These are phyloP conservation scores for Terana coerulea DNA, from an alignment of 768 basidiomycete species.

Conservation along the genomic window DNA sequence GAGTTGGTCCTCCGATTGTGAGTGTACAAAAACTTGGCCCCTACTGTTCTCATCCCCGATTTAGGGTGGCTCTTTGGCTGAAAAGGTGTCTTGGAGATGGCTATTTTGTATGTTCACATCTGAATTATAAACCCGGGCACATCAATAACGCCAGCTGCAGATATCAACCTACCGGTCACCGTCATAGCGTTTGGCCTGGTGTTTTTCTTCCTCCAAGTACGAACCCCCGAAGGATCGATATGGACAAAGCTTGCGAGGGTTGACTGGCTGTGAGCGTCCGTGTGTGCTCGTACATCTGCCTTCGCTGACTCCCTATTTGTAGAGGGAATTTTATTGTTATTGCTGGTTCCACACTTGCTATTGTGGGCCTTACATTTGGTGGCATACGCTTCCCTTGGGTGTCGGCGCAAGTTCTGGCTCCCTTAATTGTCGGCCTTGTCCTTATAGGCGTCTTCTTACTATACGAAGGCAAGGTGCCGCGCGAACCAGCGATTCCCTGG, in stretches of 20 bases:
- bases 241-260: constrained; percentile 27
- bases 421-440: constrained; percentile 34
- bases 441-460: constrained; percentile 24
- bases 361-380: constrained; percentile 39
- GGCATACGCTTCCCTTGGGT: constrained; percentile 37
- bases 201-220: constrained; percentile 6
- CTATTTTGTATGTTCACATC: constrained; percentile 26
- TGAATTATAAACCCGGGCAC: no score
- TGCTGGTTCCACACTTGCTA: constrained; percentile 24
- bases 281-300: constrained; percentile 1
- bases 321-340: constrained; percentile 36
- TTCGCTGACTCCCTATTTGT: constrained; percentile 3
- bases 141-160: constrained; percentile 16
- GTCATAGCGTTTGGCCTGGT: constrained; percentile 8
- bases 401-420: constrained; percentile 33
- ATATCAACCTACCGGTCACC: constrained; percentile 32
- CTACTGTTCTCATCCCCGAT: not conserved
- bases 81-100: constrained; percentile 27
- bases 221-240: constrained; percentile 26
- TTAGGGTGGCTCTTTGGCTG: constrained; percentile 19
- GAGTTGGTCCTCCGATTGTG: constrained; percentile 14
- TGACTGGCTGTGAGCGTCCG: constrained; percentile 33
- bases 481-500: constrained; percentile 11
- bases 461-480: constrained; percentile 11
- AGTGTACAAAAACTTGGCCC: not conserved